Conservation (phyloP, 2,329 filamentous ascomycete species). For the Bisporella sp. region DNA sequence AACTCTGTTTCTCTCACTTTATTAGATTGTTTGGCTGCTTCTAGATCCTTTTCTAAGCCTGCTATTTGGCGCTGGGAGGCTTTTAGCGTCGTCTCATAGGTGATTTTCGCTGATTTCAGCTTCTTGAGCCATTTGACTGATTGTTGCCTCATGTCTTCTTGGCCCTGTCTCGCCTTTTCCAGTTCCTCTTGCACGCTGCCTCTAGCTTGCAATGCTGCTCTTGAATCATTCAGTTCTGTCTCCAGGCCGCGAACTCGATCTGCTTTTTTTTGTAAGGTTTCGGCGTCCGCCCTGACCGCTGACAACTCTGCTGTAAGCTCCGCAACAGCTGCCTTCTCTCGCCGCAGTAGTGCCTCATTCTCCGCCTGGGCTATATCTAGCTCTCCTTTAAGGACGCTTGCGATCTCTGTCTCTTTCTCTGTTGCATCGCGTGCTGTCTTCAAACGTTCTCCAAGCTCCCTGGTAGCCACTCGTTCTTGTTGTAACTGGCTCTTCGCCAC, state of each 20-base stretch:
- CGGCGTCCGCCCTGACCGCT: conserved; percentile 5
- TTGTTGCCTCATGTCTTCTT: conserved; percentile 12
- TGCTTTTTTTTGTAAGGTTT: conserved; percentile 4
- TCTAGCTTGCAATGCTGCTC: conserved; percentile 8
- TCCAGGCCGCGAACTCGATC: conserved; percentile 8
- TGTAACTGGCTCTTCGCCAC: conserved; percentile 8
- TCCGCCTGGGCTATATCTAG: conserved; percentile 10
- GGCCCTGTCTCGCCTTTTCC: conserved; percentile 11
- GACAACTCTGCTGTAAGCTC: conserved; percentile 7
- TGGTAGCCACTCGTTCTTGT: conserved; percentile 9
- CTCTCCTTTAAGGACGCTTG: conserved; percentile 10
- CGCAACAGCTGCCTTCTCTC: conserved; percentile 10
- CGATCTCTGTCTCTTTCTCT: conserved; percentile 6
- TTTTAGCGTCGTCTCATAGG: conserved; percentile 11
- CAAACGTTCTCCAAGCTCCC: conserved; percentile 6
- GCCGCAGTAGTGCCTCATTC: conserved; percentile 9
- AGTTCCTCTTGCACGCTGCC: conserved; percentile 9
- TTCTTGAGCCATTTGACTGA: conserved; percentile 13
- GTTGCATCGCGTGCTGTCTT: conserved; percentile 4
- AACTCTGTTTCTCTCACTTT: conserved; percentile 14
- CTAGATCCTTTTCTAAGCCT: conserved; percentile 12
- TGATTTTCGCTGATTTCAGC: conserved; percentile 11
- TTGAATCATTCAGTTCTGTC: conserved; percentile 12
- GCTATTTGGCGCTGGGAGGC: conserved; percentile 11
- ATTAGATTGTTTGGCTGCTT: conserved; percentile 11